Evolutionary conservation across 768 basidiomycete species (phyloP), one percentile per base, ranked within the genome.

Genomic region (Dentipellis fragilis): DNA sequence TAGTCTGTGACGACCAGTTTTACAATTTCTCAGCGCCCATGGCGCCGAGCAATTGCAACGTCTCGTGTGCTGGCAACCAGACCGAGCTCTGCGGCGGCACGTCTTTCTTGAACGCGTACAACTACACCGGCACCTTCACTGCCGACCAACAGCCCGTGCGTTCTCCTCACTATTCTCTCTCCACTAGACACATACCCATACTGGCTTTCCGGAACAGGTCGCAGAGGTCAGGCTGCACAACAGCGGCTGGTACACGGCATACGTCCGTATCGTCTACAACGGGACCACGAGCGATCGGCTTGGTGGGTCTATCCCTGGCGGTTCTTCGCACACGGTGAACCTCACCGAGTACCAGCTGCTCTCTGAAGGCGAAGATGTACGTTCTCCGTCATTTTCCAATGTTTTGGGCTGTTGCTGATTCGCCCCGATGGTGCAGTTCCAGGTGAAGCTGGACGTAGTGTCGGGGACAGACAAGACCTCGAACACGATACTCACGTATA

Each of bases 41-140:
- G 17, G 21, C 35, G 10, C n/a, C 1, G 4, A 9, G 4, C 10
- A 23, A 36, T 6, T 58, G 51, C 39, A 45, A 49, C 39, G 14
- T 55, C 23, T 48, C 52, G 38, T 54, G 57, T 42, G 37, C 53
- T n/a, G 59, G 59, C 23, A 29, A 49, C 49, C 14, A 16, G 0
- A 23, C 9, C 10, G 56, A 57, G 38, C 10, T 37, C 2, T 57
- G 52, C 39, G 49, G 40, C n/a, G 52, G 58, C 9, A n/a, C 52
- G 17, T 36, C 14, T 19, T 11, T 36, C 36, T 14, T 54, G 10
- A 14, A 45, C 21, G 22, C 55, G 40, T 51, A 56, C 21, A 53
- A 47, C 14, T 53, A 56, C 19, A 52, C 54, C 6, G 54, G 50
- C 21, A 55, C 40, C 2, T 52, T 46, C 39, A 36, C 49, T 12